These are phyloP conservation scores for Nemania abortiva DNA, from an alignment of 2,329 filamentous ascomycete genomes.

Conservation along the genomic window DNA sequence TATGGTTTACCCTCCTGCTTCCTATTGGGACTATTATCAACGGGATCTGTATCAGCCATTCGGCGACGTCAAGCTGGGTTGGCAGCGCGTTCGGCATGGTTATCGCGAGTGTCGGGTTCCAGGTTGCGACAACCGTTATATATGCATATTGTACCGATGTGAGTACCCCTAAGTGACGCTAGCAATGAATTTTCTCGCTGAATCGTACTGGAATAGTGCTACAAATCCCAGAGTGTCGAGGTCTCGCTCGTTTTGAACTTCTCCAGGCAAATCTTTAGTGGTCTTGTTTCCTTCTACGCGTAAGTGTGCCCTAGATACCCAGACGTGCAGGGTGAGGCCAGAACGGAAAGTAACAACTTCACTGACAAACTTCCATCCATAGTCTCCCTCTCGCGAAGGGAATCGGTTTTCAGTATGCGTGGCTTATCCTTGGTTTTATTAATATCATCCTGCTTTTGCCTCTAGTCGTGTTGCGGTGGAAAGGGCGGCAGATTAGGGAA, in stretches of 20 bases:
- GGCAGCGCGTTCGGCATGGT: constrained; percentile 19
- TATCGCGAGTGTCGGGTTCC: constrained; percentile 10
- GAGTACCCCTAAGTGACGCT: background rate
- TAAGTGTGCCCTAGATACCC: constrained; percentile 8
- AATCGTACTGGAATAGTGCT: constrained; percentile 11
- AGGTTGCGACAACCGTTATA: constrained; percentile 14
- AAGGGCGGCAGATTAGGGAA: constrained; percentile 15
- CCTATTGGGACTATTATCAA: constrained; percentile 47
- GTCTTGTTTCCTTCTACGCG: constrained; percentile 18
- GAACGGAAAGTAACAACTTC: background rate
- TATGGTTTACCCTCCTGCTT: constrained; percentile 47
- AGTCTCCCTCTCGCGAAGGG: constrained; percentile 11
- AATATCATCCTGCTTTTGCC: constrained; percentile 17
- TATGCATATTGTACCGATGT: constrained; percentile 23
- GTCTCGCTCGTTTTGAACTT: constrained; percentile 18
- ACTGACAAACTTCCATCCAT: background rate
- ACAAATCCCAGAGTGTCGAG: constrained; percentile 17
- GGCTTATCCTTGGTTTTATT: constrained; percentile 12
- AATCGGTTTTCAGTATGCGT: constrained; percentile 17
- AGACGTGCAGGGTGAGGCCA: background rate
- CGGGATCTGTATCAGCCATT: constrained; percentile 32
- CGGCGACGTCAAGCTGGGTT: constrained; percentile 12
- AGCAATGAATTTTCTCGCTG: constrained; percentile 3
- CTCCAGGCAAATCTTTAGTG: constrained; percentile 14
- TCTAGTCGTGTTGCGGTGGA: constrained; percentile 13